A percentile compares a stretch with the other conserved stretches of the same genome.
These are phyloP conservation scores for Trichoderma erinaceum DNA, from an alignment of 495 filamentous ascomycete species.

Conservation along the genomic window DNA sequence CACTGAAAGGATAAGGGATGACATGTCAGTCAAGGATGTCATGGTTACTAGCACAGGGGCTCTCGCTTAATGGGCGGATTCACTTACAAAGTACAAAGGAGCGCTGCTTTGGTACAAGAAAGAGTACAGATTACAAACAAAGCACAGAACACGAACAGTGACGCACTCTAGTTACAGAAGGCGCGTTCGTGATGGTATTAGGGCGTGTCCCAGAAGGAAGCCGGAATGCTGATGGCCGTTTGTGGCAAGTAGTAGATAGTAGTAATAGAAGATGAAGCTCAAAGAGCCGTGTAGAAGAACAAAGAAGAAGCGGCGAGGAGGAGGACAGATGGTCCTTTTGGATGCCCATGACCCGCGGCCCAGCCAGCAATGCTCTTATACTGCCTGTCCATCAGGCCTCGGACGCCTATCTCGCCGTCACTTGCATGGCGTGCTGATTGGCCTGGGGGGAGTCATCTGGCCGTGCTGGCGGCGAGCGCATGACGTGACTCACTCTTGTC, in stretches of 20 bases:
- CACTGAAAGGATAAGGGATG: background rate
- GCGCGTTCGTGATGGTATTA: background rate
- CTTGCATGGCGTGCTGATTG: constrained; percentile 17
- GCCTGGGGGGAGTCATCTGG: constrained; percentile 15
- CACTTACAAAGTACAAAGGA: background rate
- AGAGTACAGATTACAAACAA: no score
- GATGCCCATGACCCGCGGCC: no score
- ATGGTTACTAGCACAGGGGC: background rate
- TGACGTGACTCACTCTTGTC: constrained; percentile 11
- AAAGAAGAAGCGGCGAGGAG: background rate
- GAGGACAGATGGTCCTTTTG: no score
- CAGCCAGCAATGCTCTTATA: background rate
- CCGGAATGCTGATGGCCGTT: background rate
- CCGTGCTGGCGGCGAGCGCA: constrained; percentile 13
- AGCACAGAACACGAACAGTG: background rate
- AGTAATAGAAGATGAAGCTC: background rate
- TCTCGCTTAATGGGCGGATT: background rate
- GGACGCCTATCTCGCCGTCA: no score
- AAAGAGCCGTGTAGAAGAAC: constrained; percentile 7
- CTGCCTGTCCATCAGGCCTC: background rate
- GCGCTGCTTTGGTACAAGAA: background rate
- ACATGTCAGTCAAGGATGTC: background rate
- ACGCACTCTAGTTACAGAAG: background rate
- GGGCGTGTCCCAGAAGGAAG: background rate
- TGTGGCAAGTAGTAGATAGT: background rate